Conservation (phyloP, 352 stramenopile genomes). For the Globisporangium viniferum region DNA sequence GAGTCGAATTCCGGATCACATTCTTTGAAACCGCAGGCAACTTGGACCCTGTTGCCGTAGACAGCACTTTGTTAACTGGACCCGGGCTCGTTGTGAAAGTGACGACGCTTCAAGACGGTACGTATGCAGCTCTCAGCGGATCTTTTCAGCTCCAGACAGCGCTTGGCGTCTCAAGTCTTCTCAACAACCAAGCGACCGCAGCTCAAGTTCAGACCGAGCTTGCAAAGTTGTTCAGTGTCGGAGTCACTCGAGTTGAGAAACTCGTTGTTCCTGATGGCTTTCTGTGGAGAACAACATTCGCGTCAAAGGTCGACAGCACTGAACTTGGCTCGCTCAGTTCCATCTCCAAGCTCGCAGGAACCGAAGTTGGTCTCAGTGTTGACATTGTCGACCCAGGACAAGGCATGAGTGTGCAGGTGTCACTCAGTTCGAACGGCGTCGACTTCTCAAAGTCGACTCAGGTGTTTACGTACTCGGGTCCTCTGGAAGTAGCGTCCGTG, state of each 20-base stretch:
- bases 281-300: neutral
- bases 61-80: neutral
- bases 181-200: neutral
- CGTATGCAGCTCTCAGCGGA: neutral
- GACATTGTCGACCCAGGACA: conserved; percentile 17
- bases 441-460: conserved; percentile 33
- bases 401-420: conserved; percentile 19
- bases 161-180: neutral
- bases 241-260: neutral
- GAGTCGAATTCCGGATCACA: neutral
- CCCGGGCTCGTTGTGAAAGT: neutral
- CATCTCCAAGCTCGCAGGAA: neutral
- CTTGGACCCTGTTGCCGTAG: neutral
- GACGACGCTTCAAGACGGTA: neutral
- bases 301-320: neutral
- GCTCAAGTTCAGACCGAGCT: neutral
- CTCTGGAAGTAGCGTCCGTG: conserved; percentile 31
- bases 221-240: neutral
- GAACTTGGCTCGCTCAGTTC: neutral
- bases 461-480: conserved; percentile 43
- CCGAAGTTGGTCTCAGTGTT: neutral
- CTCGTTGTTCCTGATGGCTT: neutral
- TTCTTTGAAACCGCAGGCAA: neutral
- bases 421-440: conserved; percentile 30
- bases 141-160: neutral